Base-by-base conservation (phyloP, 768 basidiomycete species). In the Sistotremastrum suecicum region DNA sequence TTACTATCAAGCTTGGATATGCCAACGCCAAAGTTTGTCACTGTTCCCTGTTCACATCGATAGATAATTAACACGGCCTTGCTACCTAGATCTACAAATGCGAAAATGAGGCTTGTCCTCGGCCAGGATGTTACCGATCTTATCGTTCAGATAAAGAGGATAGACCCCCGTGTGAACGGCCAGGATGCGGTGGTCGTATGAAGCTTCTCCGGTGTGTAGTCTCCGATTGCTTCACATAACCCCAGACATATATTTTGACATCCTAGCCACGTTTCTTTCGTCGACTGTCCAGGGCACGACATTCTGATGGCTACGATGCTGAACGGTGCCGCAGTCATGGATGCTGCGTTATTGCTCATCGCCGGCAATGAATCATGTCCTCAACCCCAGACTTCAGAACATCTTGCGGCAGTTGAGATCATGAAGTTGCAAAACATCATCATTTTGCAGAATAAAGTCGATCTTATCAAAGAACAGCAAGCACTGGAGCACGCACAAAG, bases 291-390 rank as follows among this genome's bases (percentile, higher is more conserved):
- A 1, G 88, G 92, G 50, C 92, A 94, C 76, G 91, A 97, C 64
- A 98, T 99, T 80, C 80, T 99, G 63, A 99, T 99, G 95, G 95
- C 95, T 43, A 99, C 94, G 52, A 99, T 99, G 95, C 71, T 99
- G 55, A 98, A 98, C 74, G 95, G 94, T 63, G 95, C 95, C 37
- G 95, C 95, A 7, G 94, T 98, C 71, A 99, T 98, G 95, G 92
- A 98, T 65, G 95, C 92, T 45, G 95, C 95, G 4, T 69, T 98
- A 0, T 74, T 99, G 1, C 80, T 99, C 45, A 78, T 99, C 48
- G 95, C 95, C 20, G 95, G 87, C 31, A 99, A 99, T 66, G 95
- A 99, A 71, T 88, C 90, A 3, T 98, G 95, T 63, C 95, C 94
- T 1, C 95, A 99, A 59, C 95, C 95, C 1, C 95, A 99, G 64